phyloP scores from a whole-genome alignment of 2,329 filamentous ascomycete species.

The Aspergillus thermomutatus region DNA sequence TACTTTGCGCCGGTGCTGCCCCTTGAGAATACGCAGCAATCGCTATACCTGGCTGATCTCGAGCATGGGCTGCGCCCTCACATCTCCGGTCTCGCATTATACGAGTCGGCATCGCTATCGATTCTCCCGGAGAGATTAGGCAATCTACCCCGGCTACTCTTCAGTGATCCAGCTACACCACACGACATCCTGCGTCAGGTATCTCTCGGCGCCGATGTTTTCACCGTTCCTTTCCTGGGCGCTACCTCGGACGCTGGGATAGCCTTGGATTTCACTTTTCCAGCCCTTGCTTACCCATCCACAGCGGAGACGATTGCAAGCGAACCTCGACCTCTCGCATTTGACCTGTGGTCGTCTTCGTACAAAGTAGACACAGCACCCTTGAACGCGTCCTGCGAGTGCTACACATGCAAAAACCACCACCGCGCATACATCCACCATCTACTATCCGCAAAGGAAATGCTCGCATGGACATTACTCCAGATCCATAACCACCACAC shows the following conservation, averaged over 20 bases:
- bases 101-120: conserved; percentile 67
- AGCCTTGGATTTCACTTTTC: conserved; percentile 75
- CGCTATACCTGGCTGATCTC: conserved; percentile 73
- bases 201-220: conserved; percentile 72
- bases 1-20: conserved; percentile 68
- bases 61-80: conserved; percentile 57
- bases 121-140: conserved; percentile 62
- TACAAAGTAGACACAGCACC: conserved; percentile 64
- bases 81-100: conserved; percentile 71
- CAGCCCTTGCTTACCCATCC: conserved; percentile 34
- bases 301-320: background rate
- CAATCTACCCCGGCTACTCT: conserved; percentile 68
- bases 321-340: conserved; percentile 56
- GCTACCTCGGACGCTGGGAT: conserved; percentile 78
- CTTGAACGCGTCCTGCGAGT: conserved; percentile 63
- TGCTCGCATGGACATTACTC: conserved; percentile 91
- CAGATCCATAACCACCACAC: conserved; percentile 87
- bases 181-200: conserved; percentile 75
- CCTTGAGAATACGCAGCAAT: conserved; percentile 70
- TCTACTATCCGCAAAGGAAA: conserved; percentile 84
- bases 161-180: conserved; percentile 67
- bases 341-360: conserved; percentile 69
- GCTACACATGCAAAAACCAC: conserved; percentile 80
- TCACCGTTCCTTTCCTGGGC: conserved; percentile 73
- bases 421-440: conserved; percentile 87